Evolutionary conservation across 1,284 basidiomycete genomes (phyloP).

Genomic region (Sutorius eximius): DNA sequence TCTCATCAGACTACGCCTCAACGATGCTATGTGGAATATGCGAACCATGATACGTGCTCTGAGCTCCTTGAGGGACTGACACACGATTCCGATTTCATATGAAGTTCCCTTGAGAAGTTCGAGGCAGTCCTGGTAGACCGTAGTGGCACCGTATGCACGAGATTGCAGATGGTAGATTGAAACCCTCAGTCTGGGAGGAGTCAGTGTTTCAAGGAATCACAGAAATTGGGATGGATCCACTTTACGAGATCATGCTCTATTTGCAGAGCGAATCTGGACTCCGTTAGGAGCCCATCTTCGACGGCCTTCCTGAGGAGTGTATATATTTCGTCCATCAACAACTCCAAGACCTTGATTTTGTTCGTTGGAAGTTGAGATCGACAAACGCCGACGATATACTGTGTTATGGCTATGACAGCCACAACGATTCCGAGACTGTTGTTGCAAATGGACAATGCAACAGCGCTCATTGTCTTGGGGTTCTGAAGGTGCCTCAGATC

Average conservation of each 20-base stretch:
- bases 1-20: not conserved
- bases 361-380: not conserved
- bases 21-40: not conserved
- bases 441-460: too few species aligned
- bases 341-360: not conserved
- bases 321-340: not conserved
- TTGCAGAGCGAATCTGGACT: not conserved
- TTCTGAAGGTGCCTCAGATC: too few species aligned
- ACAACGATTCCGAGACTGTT: too few species aligned
- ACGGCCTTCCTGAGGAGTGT: not conserved
- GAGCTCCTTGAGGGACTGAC: not conserved
- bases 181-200: not conserved
- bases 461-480: too few species aligned
- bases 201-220: not conserved
- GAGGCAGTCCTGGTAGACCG: not conserved
- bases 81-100: not conserved
- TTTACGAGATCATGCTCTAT: not conserved
- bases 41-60: conserved; percentile 5
- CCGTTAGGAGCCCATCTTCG: not conserved
- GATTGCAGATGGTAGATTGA: not conserved
- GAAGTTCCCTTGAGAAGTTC: conserved; percentile 3
- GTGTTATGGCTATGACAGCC: too few species aligned
- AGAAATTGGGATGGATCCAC: not conserved
- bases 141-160: not conserved
- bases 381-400: too few species aligned